A percentile compares a stretch with the other conserved stretches of the same genome.
Conservation (phyloP, 495 filamentous ascomycete genomes). For the Podospora pseudopauciseta region DNA sequence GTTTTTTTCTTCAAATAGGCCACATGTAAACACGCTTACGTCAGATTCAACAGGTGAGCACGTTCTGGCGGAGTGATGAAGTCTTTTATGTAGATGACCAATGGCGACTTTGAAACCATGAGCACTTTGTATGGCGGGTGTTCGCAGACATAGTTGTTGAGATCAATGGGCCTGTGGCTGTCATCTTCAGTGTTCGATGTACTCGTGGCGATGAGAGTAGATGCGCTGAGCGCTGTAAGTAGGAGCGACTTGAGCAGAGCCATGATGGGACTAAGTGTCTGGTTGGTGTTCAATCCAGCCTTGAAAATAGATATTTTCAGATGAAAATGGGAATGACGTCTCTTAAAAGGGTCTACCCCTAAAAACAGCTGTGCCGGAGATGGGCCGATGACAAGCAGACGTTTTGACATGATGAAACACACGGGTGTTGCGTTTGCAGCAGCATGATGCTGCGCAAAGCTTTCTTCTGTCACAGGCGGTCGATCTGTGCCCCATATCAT, state of each 20-base stretch:
- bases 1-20: neutral
- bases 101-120: slow-evolving; percentile 51
- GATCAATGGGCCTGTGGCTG: slow-evolving; percentile 11
- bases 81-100: slow-evolving; percentile 54
- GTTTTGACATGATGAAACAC: slow-evolving; percentile 3
- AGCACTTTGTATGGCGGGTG: slow-evolving; percentile 48
- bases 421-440: neutral
- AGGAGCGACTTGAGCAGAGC: neutral
- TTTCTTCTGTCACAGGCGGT: slow-evolving; percentile 7
- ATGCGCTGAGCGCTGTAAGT: slow-evolving; percentile 6
- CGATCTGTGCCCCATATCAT: slow-evolving; percentile 14
- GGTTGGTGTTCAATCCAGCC: neutral
- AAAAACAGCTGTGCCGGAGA: slow-evolving; percentile 1
- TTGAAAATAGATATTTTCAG: neutral
- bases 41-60: slow-evolving; percentile 39
- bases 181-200: neutral
- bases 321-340: neutral
- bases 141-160: slow-evolving; percentile 32
- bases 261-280: neutral
- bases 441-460: neutral
- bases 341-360: neutral
- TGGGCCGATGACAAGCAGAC: neutral
- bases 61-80: slow-evolving; percentile 45
- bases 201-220: slow-evolving; percentile 8
- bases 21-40: slow-evolving; percentile 18